These are phyloP conservation scores for Fragilaria crotonensis DNA, from an alignment of 108 stramenopile species.

Conservation along the genomic window DNA sequence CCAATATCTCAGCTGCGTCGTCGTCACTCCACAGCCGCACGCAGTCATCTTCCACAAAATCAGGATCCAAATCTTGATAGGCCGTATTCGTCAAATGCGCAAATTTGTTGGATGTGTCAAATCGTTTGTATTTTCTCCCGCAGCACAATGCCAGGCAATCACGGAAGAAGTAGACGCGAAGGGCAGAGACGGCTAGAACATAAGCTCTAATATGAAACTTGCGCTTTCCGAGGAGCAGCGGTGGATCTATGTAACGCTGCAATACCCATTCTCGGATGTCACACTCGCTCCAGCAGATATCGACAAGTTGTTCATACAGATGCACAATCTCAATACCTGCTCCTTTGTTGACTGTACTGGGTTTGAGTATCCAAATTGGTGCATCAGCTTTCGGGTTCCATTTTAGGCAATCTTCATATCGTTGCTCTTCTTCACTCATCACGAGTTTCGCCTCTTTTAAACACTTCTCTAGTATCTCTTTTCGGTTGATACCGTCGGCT, in stretches of 20 bases:
- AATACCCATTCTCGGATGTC: conserved; percentile 43
- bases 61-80: conserved; percentile 28
- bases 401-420: not conserved
- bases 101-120: conserved; percentile 16
- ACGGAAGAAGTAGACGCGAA: conserved; percentile 42
- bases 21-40: conserved; percentile 18
- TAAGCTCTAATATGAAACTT: conserved; percentile 69
- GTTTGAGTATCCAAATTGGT: conserved; percentile 41
- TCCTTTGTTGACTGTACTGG: conserved; percentile 35
- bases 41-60: conserved; percentile 41
- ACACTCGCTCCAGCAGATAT: conserved; percentile 10
- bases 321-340: conserved; percentile 22
- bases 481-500: conserved; percentile 6
- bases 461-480: conserved; percentile 6
- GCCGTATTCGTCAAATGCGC: conserved; percentile 70
- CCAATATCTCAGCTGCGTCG: conserved; percentile 12
- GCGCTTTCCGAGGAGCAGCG: conserved; percentile 30
- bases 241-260: conserved; percentile 28
- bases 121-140: conserved; percentile 16
- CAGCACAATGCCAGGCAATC: conserved; percentile 32
- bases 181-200: conserved; percentile 29
- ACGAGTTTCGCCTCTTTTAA: conserved; percentile 2
- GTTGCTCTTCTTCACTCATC: conserved; percentile 2
- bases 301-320: conserved; percentile 22
- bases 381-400: not conserved